These are phyloP conservation scores for Microbotryum violaceum DNA, from an alignment of 1,284 basidiomycete species.

Conservation along the genomic window DNA sequence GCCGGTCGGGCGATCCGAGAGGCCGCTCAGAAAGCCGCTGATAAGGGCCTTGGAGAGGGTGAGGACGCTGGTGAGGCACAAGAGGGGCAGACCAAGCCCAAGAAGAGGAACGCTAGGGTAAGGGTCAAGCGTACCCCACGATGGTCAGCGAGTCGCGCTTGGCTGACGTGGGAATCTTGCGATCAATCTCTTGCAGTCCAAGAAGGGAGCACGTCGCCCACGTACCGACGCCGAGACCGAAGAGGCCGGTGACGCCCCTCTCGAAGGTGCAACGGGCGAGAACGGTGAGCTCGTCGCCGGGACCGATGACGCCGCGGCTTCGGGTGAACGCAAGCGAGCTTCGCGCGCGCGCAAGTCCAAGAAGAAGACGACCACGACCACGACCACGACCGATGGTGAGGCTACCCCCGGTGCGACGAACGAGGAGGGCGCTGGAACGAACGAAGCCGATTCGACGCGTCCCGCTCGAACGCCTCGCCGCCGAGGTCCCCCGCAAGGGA, in stretches of 20 bases:
- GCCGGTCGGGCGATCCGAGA: slow-evolving; percentile 24
- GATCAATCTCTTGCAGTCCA: neutral
- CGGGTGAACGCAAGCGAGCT: slow-evolving; percentile 11
- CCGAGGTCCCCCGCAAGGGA: slow-evolving; percentile 64
- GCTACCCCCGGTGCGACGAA: slow-evolving; percentile 30
- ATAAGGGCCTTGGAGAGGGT: slow-evolving; percentile 37
- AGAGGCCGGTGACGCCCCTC: slow-evolving; percentile 30
- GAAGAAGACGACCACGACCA: slow-evolving; percentile 59
- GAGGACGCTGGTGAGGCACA: slow-evolving; percentile 54
- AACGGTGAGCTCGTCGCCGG: slow-evolving; percentile 21
- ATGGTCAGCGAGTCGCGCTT: neutral
- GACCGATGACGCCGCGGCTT: neutral
- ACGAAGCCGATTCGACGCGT: slow-evolving; percentile 40
- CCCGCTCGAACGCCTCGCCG: slow-evolving; percentile 50
- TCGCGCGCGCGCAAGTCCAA: slow-evolving; percentile 19
- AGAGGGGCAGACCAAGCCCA: slow-evolving; percentile 60
- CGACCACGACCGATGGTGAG: slow-evolving; percentile 38
- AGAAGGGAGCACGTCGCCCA: slow-evolving; percentile 16
- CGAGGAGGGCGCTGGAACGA: slow-evolving; percentile 38
- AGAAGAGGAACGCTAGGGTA: slow-evolving; percentile 53
- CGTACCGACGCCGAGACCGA: slow-evolving; percentile 29
- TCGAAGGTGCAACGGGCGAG: slow-evolving; percentile 4
- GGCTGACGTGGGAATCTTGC: slow-evolving; percentile 7
- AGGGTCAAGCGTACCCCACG: neutral
- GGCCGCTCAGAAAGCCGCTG: slow-evolving; percentile 24